These are phyloP conservation scores for Rhodotorula mucilaginosa DNA, from an alignment of 1,284 basidiomycete genomes.

Conservation along the genomic window DNA sequence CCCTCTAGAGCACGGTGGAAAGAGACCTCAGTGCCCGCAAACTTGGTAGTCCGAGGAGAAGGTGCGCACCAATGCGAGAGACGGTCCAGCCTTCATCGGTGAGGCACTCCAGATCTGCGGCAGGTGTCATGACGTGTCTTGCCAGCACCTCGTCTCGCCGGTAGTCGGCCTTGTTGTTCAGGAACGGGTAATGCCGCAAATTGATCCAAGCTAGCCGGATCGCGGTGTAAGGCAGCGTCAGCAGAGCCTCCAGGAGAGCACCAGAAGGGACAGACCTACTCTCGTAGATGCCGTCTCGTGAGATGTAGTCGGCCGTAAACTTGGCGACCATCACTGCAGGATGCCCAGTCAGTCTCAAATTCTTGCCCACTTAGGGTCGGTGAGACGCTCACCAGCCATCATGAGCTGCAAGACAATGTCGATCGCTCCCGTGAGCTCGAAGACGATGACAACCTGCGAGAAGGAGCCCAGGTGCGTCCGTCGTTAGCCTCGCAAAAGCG, in stretches of 20 bases:
- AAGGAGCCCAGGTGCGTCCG: neutral
- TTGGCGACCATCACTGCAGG: conserved; percentile 82
- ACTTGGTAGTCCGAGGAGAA: neutral
- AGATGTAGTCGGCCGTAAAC: conserved; percentile 48
- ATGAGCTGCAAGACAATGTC: conserved; percentile 93
- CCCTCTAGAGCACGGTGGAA: conserved; percentile 12
- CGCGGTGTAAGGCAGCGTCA: neutral
- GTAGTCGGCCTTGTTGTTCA: conserved; percentile 64
- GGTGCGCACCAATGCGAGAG: conserved; percentile 10
- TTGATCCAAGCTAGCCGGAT: conserved; percentile 42
- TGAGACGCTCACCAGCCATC: conserved; percentile 65
- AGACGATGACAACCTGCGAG: conserved; percentile 91
- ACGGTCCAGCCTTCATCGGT: conserved; percentile 37
- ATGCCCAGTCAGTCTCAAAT: neutral
- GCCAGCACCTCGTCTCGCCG: conserved; percentile 65
- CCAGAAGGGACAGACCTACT: conserved; percentile 6
- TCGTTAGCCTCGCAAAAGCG: no score
- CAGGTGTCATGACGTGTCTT: conserved; percentile 62
- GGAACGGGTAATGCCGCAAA: conserved; percentile 65
- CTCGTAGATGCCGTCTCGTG: conserved; percentile 45
- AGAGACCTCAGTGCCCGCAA: conserved; percentile 45
- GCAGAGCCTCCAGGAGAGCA: neutral
- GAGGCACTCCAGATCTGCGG: conserved; percentile 22
- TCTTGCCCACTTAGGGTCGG: conserved; percentile 64
- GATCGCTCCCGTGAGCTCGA: conserved; percentile 90